These are phyloP conservation scores for Plasmodium ovale DNA, from an alignment of 169 alveolate species.

Conservation along the genomic window DNA sequence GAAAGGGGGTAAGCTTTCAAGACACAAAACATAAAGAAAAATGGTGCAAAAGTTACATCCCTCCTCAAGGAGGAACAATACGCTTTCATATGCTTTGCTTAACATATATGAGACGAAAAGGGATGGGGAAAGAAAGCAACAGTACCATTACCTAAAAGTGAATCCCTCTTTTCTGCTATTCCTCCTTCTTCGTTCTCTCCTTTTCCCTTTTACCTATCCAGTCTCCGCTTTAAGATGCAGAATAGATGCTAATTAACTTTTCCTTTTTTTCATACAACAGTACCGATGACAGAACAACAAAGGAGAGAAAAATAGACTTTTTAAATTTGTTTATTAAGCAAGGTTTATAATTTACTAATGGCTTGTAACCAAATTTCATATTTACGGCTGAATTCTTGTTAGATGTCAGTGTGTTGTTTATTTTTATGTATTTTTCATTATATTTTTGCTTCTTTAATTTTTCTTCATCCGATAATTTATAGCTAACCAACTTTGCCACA, in stretches of 20 bases:
- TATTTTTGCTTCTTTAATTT: slow-evolving; percentile 46
- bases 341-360: background rate
- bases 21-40: background rate
- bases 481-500: slow-evolving; percentile 77
- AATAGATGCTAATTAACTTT: slow-evolving; percentile 1
- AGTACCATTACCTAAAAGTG: too few relatives aligned
- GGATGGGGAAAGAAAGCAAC: too few relatives aligned
- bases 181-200: too few relatives aligned
- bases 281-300: slow-evolving; percentile 40
- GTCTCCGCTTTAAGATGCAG: background rate
- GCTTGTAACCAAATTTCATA: slow-evolving; percentile 4
- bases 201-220: too few relatives aligned
- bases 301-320: slow-evolving; percentile 28
- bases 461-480: slow-evolving; percentile 60
- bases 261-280: slow-evolving; percentile 36
- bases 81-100: too few relatives aligned
- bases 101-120: too few relatives aligned
- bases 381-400: slow-evolving; percentile 7
- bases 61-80: too few relatives aligned
- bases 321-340: background rate
- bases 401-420: slow-evolving; percentile 32
- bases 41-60: background rate
- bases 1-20: too few relatives aligned
- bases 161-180: background rate
- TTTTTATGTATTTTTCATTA: slow-evolving; percentile 64